Percentiles rank a stretch among this genome's conserved stretches.
These are phyloP conservation scores for Lactarius vividus DNA, from an alignment of 768 basidiomycete genomes.

Conservation along the genomic window DNA sequence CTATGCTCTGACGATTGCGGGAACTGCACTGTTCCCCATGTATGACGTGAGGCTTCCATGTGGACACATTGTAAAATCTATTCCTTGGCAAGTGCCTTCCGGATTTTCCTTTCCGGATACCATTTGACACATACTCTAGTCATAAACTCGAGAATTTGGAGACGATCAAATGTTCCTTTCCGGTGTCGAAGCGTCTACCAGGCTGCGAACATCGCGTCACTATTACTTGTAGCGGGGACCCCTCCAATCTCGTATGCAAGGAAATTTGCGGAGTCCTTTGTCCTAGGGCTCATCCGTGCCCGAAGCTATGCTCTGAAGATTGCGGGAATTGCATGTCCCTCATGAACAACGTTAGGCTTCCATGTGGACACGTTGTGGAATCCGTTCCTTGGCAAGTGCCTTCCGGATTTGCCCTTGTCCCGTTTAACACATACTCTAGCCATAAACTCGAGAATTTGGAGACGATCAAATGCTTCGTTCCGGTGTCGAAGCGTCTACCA, in stretches of 20 bases:
- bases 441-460: conserved; percentile 29
- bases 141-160: conserved; percentile 29
- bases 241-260: conserved; percentile 26
- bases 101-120: background rate
- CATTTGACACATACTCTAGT: conserved; percentile 25
- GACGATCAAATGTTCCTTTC: conserved; percentile 29
- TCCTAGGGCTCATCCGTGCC: conserved; percentile 33
- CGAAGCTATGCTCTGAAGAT: conserved; percentile 31
- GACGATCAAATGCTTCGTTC: conserved; percentile 30
- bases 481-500: conserved; percentile 32
- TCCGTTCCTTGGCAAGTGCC: conserved; percentile 34
- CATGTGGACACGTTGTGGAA: conserved; percentile 32
- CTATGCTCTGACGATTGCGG: conserved; percentile 34
- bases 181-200: conserved; percentile 32
- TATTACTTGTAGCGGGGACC: conserved; percentile 28
- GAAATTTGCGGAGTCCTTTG: conserved; percentile 32
- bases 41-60: conserved; percentile 31
- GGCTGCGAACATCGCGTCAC: conserved; percentile 34
- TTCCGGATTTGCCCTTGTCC: background rate
- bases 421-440: conserved; percentile 24
- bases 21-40: conserved; percentile 32
- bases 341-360: conserved; percentile 29
- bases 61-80: conserved; percentile 28
- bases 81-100: conserved; percentile 32
- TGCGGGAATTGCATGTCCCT: conserved; percentile 34